Conservation (phyloP, 2,329 filamentous ascomycete genomes). For the Aureobasidium sp. region DNA sequence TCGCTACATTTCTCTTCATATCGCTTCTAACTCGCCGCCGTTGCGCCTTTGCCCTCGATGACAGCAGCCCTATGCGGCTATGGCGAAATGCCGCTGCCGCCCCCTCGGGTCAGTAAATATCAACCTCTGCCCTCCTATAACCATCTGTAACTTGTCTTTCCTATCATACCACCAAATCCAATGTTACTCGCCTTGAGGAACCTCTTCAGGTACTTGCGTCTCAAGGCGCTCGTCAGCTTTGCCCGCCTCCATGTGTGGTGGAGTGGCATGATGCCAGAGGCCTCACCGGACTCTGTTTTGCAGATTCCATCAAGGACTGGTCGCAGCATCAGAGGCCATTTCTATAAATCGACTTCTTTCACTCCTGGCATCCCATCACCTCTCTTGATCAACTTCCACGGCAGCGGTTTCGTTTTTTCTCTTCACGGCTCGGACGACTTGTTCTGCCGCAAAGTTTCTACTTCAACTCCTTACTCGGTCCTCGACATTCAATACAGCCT, state of each 20-base stretch:
- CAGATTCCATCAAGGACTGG: slow-evolving; percentile 18
- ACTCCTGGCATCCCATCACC: slow-evolving; percentile 15
- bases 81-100: background rate
- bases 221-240: slow-evolving; percentile 16
- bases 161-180: background rate
- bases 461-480: slow-evolving; percentile 28
- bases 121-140: background rate
- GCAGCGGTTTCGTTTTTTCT: slow-evolving; percentile 26
- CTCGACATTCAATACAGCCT: slow-evolving; percentile 35
- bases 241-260: slow-evolving; percentile 11
- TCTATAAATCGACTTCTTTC: slow-evolving; percentile 16
- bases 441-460: slow-evolving; percentile 29
- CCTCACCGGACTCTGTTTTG: slow-evolving; percentile 1
- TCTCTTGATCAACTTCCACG: slow-evolving; percentile 28
- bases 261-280: background rate
- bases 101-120: background rate
- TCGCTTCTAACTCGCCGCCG: background rate
- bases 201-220: slow-evolving; percentile 12
- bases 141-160: background rate
- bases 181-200: background rate
- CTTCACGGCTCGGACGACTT: slow-evolving; percentile 32
- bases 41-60: background rate
- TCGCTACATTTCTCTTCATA: background rate
- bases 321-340: slow-evolving; percentile 17
- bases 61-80: background rate